Percentiles rank a stretch among this genome's conserved stretches.
These are phyloP conservation scores for Kluyveromyces aestuarii DNA, from an alignment of 805 yeast species.

Conservation along the genomic window DNA sequence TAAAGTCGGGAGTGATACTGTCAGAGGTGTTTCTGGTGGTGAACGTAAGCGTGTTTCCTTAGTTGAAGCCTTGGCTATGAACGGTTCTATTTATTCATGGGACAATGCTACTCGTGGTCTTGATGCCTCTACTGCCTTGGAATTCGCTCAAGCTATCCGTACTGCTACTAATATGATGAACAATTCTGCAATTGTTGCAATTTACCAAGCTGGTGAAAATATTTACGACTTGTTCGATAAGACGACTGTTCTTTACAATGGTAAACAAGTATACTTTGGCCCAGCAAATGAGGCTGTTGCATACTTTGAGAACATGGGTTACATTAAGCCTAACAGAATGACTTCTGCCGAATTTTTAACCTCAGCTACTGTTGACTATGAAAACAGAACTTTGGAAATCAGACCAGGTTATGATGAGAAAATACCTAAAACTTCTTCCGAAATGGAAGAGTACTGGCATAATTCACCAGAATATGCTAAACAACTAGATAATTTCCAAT, in stretches of 20 bases:
- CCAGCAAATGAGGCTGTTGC: conserved; percentile 42
- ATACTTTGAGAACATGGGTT: conserved; percentile 54
- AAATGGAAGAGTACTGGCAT: conserved; percentile 53
- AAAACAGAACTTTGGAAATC: conserved; percentile 40
- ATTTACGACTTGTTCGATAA: conserved; percentile 54
- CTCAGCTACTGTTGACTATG: conserved; percentile 53
- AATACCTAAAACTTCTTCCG: conserved; percentile 47
- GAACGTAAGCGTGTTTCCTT: conserved; percentile 64
- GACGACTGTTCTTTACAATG: conserved; percentile 50
- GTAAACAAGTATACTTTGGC: conserved; percentile 55
- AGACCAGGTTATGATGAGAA: conserved; percentile 40
- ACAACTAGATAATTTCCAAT: conserved; percentile 31
- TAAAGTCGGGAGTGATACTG: conserved; percentile 57
- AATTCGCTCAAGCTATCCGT: conserved; percentile 51
- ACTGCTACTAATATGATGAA: conserved; percentile 48
- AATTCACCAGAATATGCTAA: conserved; percentile 44
- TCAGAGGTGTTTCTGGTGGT: conserved; percentile 67
- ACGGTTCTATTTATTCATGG: conserved; percentile 50
- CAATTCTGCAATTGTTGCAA: conserved; percentile 53
- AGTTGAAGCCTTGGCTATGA: conserved; percentile 51
- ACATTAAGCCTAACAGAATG: conserved; percentile 51
- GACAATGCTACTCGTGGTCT: conserved; percentile 67
- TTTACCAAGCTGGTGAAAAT: conserved; percentile 61
- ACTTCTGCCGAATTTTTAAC: conserved; percentile 63
- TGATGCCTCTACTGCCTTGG: conserved; percentile 63